Conservation (phyloP, 2,329 filamentous ascomycete genomes). For the Aspergillus melleus region DNA sequence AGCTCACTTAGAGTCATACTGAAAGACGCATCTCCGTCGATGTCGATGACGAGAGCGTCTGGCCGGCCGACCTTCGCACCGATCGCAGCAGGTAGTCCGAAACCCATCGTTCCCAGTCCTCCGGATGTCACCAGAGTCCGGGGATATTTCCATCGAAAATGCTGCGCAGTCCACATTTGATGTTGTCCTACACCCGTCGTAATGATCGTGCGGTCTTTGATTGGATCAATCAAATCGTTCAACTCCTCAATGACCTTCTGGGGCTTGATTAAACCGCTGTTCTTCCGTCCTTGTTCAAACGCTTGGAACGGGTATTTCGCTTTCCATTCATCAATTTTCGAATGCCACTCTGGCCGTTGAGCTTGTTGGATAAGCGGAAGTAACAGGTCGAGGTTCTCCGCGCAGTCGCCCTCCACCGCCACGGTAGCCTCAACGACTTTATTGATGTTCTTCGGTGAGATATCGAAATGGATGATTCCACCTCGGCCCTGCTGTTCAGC, state of each 20-base stretch:
- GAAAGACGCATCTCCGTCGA: constrained; percentile 95
- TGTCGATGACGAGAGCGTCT: constrained; percentile 83
- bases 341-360: constrained; percentile 69
- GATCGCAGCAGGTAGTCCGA: constrained; percentile 89
- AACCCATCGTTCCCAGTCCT: constrained; percentile 92
- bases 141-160: constrained; percentile 88
- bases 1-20: constrained; percentile 57
- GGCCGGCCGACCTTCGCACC: constrained; percentile 81
- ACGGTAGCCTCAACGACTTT: constrained; percentile 94
- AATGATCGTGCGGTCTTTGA: constrained; percentile 79
- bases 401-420: constrained; percentile 87
- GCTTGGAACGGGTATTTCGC: constrained; percentile 69
- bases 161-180: constrained; percentile 96
- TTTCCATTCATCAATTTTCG: constrained; percentile 84
- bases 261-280: constrained; percentile 44
- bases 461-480: constrained; percentile 93
- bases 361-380: constrained; percentile 64
- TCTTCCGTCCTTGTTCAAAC: constrained; percentile 44
- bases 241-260: constrained; percentile 86
- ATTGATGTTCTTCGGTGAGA: constrained; percentile 98
- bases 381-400: constrained; percentile 69
- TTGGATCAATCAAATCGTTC: constrained; percentile 71
- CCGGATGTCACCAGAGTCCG: constrained; percentile 92
- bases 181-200: constrained; percentile 92
- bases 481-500: constrained; percentile 66